Conservation (phyloP, 805 yeast genomes). For the Nakazawaea pomicola region DNA sequence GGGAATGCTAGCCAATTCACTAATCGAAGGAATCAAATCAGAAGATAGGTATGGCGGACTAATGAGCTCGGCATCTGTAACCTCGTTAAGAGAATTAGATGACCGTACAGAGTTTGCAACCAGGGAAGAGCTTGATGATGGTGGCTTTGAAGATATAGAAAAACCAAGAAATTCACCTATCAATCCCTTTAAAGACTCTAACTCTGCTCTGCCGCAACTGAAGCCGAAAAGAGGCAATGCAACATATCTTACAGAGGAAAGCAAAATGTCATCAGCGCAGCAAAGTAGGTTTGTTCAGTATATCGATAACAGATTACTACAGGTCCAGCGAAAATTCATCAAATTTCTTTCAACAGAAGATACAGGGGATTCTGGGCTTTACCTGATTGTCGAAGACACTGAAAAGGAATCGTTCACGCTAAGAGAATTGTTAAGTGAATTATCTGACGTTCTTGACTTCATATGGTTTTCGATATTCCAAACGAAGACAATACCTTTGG, state of each 20-base stretch:
- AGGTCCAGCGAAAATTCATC: slow-evolving; percentile 50
- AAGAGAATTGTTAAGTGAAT: slow-evolving; percentile 35
- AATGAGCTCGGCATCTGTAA: background rate
- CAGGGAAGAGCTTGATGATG: slow-evolving; percentile 7
- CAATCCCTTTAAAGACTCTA: slow-evolving; percentile 17
- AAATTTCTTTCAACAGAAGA: slow-evolving; percentile 27
- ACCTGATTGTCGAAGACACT: slow-evolving; percentile 20
- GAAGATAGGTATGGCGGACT: background rate
- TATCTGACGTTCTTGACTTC: slow-evolving; percentile 45
- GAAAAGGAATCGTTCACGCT: slow-evolving; percentile 18
- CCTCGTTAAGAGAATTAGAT: slow-evolving; percentile 1
- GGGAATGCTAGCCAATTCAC: background rate
- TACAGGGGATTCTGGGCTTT: too few species aligned
- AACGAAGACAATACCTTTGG: slow-evolving; percentile 22
- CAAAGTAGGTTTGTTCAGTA: slow-evolving; percentile 52
- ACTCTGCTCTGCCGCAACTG: slow-evolving; percentile 8
- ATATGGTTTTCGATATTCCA: slow-evolving; percentile 56
- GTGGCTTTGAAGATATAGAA: slow-evolving; percentile 11
- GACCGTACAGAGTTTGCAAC: slow-evolving; percentile 6
- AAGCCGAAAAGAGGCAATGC: slow-evolving; percentile 12
- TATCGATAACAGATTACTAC: slow-evolving; percentile 48
- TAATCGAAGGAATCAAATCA: background rate
- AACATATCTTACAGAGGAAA: background rate
- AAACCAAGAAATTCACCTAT: slow-evolving; percentile 8
- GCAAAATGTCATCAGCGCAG: slow-evolving; percentile 38